phyloP scores from a whole-genome alignment of 805 yeast species.

The Peterozyma toletana region DNA sequence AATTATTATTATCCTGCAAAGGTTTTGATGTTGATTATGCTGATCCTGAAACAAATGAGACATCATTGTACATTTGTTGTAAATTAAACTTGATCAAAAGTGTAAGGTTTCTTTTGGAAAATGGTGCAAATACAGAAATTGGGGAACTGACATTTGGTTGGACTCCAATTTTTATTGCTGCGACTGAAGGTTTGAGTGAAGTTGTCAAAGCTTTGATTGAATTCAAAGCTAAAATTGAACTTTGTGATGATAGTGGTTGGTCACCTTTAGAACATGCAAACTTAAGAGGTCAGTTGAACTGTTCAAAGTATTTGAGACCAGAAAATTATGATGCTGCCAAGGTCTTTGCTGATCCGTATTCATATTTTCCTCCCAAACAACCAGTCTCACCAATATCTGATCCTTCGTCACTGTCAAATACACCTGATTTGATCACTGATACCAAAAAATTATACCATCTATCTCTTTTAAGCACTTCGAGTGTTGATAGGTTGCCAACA shows the following conservation, averaged over 20 bases:
- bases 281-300: constrained; percentile 73
- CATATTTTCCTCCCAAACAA: constrained; percentile 6
- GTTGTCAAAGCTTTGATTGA: constrained; percentile 49
- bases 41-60: constrained; percentile 59
- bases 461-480: constrained; percentile 10
- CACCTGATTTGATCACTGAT: not conserved
- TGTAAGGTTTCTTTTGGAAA: constrained; percentile 45
- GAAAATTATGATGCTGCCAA: constrained; percentile 26
- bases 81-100: constrained; percentile 50
- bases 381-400: not conserved
- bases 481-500: constrained; percentile 14
- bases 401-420: not conserved
- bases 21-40: constrained; percentile 60
- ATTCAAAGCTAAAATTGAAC: constrained; percentile 44
- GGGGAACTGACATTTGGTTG: constrained; percentile 80
- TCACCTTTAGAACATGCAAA: constrained; percentile 96
- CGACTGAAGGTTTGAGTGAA: constrained; percentile 69
- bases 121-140: constrained; percentile 68
- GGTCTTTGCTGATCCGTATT: constrained; percentile 7
- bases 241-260: constrained; percentile 86
- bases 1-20: constrained; percentile 42
- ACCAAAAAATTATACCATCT: constrained; percentile 1
- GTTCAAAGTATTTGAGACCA: constrained; percentile 59
- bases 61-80: constrained; percentile 77
- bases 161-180: constrained; percentile 90